These are phyloP conservation scores for Powellomyces hirtus DNA, from an alignment of 192 early-diverging fungal species.

Conservation along the genomic window DNA sequence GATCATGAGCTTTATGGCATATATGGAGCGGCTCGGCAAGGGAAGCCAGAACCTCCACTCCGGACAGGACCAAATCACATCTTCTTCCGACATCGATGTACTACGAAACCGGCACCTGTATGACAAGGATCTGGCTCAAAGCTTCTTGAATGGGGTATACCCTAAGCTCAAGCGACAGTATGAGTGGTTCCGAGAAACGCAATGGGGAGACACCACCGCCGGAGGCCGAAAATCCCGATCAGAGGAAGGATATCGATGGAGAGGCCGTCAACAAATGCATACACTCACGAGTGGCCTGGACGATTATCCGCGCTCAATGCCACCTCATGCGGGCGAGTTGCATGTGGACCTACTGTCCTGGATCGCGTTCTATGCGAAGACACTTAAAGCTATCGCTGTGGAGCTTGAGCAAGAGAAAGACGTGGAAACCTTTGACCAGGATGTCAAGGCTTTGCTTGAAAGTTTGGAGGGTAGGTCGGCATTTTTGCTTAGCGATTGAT, in stretches of 20 bases:
- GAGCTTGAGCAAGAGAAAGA: constrained; percentile 59
- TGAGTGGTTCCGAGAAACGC: constrained; percentile 77
- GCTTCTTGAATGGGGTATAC: constrained; percentile 50
- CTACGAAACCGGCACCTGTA: constrained; percentile 11
- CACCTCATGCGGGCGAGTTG: constrained; percentile 69
- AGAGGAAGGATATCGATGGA: constrained; percentile 84
- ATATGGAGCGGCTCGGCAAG: constrained; percentile 53
- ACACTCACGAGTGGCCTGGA: constrained; percentile 89
- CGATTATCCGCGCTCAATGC: constrained; percentile 84
- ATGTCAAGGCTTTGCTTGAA: constrained; percentile 50
- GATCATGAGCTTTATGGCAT: constrained; percentile 64
- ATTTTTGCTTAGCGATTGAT: not conserved
- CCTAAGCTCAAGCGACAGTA: constrained; percentile 67
- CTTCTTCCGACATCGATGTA: not conserved
- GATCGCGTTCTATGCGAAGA: constrained; percentile 61
- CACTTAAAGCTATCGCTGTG: constrained; percentile 57
- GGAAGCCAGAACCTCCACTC: not conserved
- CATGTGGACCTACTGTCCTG: constrained; percentile 80
- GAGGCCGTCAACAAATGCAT: constrained; percentile 79
- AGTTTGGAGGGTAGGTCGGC: constrained; percentile 27
- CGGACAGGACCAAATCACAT: not conserved
- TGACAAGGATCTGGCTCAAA: not conserved
- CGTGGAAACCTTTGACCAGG: constrained; percentile 49
- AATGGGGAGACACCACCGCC: constrained; percentile 61
- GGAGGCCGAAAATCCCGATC: constrained; percentile 44